Percentiles rank a stretch among this genome's conserved stretches.
These are phyloP conservation scores for Wallacemonas sp. DNA, from an alignment of 208 protist genomes.

Conservation along the genomic window DNA sequence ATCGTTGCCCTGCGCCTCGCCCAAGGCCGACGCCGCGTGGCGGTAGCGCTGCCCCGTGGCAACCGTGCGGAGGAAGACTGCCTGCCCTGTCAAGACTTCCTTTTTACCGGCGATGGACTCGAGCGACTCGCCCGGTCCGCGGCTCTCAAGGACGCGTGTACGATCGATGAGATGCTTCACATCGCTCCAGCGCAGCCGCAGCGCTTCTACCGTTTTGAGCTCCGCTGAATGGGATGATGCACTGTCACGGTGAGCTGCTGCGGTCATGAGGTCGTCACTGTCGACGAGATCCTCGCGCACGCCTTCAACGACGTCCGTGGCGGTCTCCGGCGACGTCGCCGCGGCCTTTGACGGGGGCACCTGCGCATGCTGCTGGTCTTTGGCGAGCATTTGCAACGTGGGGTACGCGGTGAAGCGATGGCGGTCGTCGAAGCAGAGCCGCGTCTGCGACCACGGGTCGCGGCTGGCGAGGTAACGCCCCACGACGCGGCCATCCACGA, in stretches of 20 bases:
- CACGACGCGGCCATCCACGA: conserved; percentile 69
- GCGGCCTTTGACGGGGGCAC: conserved; percentile 2
- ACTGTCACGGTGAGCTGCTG: too few relatives aligned
- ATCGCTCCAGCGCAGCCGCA: conserved; percentile 69
- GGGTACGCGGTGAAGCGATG: conserved; percentile 57
- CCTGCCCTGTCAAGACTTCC: conserved; percentile 83
- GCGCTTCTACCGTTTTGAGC: conserved; percentile 42
- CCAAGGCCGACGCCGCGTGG: conserved; percentile 24
- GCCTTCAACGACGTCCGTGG: background rate
- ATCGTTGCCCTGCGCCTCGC: conserved; percentile 34
- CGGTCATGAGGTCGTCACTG: background rate
- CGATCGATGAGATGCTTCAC: conserved; percentile 44
- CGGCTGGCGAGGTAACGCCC: conserved; percentile 74
- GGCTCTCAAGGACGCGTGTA: conserved; percentile 20
- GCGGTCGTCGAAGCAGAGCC: conserved; percentile 58
- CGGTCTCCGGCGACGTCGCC: background rate
- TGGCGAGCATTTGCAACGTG: conserved; percentile 16
- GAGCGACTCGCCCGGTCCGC: conserved; percentile 5
- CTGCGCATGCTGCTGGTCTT: background rate
- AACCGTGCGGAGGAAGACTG: conserved; percentile 67
- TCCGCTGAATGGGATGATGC: background rate
- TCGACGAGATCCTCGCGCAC: background rate
- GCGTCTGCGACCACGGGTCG: conserved; percentile 62
- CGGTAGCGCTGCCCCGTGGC: conserved; percentile 67
- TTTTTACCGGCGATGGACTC: conserved; percentile 21